phyloP scores from a whole-genome alignment of 306 rosid species.

The Fagus crenata region DNA sequence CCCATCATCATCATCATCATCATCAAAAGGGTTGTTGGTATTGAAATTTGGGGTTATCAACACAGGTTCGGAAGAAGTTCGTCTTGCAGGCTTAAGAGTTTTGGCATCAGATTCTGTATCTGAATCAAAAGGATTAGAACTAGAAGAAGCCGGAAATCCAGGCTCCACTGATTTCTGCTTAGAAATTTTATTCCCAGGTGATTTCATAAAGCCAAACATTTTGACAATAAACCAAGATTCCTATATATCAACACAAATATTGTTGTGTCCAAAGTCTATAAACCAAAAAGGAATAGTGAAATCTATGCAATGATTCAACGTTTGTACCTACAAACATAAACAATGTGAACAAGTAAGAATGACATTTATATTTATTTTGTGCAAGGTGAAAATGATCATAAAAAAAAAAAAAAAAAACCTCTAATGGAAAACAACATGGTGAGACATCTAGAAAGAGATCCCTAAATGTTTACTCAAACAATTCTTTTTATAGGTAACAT shows the following conservation, averaged over 20 bases:
- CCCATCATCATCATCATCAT: conserved; percentile 43
- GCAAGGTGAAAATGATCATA: neutral
- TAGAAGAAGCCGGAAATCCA: conserved; percentile 28
- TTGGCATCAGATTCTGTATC: conserved; percentile 39
- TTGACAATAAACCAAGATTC: conserved; percentile 12
- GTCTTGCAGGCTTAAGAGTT: conserved; percentile 38
- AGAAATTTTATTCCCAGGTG: conserved; percentile 39
- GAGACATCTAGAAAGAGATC: neutral
- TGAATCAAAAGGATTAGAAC: conserved; percentile 30
- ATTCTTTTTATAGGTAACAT: neutral
- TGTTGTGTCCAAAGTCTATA: conserved; percentile 5
- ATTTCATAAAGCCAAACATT: conserved; percentile 70
- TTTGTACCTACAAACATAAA: conserved; percentile 4
- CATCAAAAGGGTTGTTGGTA: conserved; percentile 48
- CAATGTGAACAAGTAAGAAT: neutral
- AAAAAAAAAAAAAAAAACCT: neutral
- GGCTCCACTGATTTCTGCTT: conserved; percentile 49
- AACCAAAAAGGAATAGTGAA: neutral
- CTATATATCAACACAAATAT: neutral
- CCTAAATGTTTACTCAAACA: too few relatives aligned
- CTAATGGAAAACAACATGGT: neutral
- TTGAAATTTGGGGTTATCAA: conserved; percentile 42
- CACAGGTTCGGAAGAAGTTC: conserved; percentile 72
- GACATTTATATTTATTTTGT: neutral
- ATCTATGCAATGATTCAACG: conserved; percentile 2